These are phyloP conservation scores for Styphnolobium japonicum DNA, from an alignment of 306 rosid species.

Conservation along the genomic window DNA sequence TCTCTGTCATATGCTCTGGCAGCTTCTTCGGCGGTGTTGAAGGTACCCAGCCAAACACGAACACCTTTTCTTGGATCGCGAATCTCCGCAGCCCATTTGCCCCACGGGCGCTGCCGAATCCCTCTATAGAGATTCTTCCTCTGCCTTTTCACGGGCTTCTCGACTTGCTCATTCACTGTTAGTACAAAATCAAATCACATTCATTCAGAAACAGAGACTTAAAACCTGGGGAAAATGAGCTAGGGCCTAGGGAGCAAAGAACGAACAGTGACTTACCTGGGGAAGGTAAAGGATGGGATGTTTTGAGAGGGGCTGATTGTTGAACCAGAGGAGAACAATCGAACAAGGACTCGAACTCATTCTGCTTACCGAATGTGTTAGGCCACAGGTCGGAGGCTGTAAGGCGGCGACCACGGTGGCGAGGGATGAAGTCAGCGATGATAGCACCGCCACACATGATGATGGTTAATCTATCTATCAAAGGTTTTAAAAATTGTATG, in stretches of 20 bases:
- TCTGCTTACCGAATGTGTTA: conserved; percentile 26
- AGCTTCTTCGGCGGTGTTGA: conserved; percentile 79
- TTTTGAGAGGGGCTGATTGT: conserved; percentile 16
- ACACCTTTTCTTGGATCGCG: conserved; percentile 85
- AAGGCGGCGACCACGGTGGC: conserved; percentile 34
- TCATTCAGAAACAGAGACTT: neutral
- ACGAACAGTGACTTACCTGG: conserved; percentile 42
- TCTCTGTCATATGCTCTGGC: conserved; percentile 83
- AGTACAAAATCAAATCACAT: neutral
- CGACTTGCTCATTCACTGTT: conserved; percentile 39
- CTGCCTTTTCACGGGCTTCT: conserved; percentile 59
- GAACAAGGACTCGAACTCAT: conserved; percentile 17
- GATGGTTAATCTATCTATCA: too few species aligned
- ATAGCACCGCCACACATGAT: conserved; percentile 78
- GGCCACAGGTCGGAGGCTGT: conserved; percentile 54
- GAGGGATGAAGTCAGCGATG: conserved; percentile 50
- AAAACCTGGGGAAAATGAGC: neutral
- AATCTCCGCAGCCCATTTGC: conserved; percentile 92
- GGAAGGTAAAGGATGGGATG: conserved; percentile 19
- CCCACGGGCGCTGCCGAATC: conserved; percentile 86
- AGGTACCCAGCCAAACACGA: conserved; percentile 90
- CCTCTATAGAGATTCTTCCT: conserved; percentile 86
- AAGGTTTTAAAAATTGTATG: too few species aligned
- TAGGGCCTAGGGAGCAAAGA: neutral
- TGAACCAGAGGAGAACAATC: neutral